Conservation (phyloP, 257 asterid species). For the Solanum ossicruentum region DNA sequence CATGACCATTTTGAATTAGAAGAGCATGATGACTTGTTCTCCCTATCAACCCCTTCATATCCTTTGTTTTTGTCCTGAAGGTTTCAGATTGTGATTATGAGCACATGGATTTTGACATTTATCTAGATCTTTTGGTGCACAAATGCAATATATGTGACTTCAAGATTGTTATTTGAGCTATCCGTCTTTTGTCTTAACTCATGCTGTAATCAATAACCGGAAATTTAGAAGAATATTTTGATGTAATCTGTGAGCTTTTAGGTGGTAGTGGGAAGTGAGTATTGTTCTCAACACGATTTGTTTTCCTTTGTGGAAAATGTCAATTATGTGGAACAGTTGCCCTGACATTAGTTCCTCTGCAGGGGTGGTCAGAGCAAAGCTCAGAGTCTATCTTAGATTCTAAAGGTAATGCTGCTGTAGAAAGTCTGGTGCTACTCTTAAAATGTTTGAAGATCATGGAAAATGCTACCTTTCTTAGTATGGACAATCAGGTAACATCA, state of each 20-base stretch:
- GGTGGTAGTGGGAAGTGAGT: background rate
- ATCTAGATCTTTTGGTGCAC: background rate
- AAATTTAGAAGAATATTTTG: background rate
- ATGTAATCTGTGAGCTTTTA: background rate
- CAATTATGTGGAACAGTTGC: background rate
- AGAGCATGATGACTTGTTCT: background rate
- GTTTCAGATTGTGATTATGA: background rate
- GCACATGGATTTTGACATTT: background rate
- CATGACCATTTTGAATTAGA: background rate
- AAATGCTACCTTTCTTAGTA: conserved; percentile 67
- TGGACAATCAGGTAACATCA: conserved; percentile 48
- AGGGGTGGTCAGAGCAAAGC: conserved; percentile 49
- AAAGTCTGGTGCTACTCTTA: conserved; percentile 51
- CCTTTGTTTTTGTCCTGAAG: background rate
- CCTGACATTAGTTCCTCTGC: conserved; percentile 7
- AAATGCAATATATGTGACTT: background rate
- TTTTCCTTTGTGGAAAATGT: background rate
- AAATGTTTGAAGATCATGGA: conserved; percentile 77
- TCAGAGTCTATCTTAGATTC: conserved; percentile 15
- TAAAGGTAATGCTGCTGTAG: conserved; percentile 28
- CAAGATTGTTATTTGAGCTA: background rate
- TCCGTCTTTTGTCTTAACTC: background rate
- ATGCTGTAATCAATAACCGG: background rate
- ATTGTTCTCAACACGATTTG: background rate
- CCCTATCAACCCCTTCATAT: background rate